These are phyloP conservation scores for Cladosporium sp. DNA, from an alignment of 2,329 filamentous ascomycete species.

Conservation along the genomic window DNA sequence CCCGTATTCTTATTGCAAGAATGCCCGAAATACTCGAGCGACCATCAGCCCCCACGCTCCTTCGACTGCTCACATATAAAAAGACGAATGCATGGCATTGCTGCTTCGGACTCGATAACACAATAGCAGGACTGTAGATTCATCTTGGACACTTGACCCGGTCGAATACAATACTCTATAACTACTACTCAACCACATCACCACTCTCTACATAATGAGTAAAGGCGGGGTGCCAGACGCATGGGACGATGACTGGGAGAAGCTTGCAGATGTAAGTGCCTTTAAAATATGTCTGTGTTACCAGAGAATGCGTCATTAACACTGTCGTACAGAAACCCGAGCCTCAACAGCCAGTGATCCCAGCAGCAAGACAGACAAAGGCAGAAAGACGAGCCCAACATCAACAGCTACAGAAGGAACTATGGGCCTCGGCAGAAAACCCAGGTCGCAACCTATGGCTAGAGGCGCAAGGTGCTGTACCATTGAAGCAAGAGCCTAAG, in stretches of 20 bases:
- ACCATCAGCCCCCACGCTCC: not conserved
- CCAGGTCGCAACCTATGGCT: slow-evolving; percentile 74
- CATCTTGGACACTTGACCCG: not conserved
- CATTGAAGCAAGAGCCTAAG: slow-evolving; percentile 71
- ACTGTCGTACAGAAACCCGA: slow-evolving; percentile 19
- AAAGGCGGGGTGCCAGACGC: slow-evolving; percentile 64
- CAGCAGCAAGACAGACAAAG: slow-evolving; percentile 60
- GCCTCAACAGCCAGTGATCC: slow-evolving; percentile 42
- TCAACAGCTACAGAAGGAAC: slow-evolving; percentile 75
- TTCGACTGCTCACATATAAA: not conserved
- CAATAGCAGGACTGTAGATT: not conserved
- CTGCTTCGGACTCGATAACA: not conserved
- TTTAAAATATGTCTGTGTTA: not conserved
- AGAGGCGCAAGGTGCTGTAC: slow-evolving; percentile 61
- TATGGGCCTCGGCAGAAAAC: slow-evolving; percentile 89
- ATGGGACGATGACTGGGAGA: slow-evolving; percentile 92
- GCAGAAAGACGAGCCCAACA: slow-evolving; percentile 79
- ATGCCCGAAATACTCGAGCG: slow-evolving; percentile 3
- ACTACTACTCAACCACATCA: not conserved
- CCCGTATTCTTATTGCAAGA: not conserved
- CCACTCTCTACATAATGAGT: slow-evolving; percentile 37
- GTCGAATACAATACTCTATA: too few species aligned
- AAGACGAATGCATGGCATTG: not conserved
- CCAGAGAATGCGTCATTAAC: not conserved
- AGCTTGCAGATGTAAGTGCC: slow-evolving; percentile 61